These are phyloP conservation scores for Kalaharituber pfeilii DNA, from an alignment of 2,329 filamentous ascomycete genomes.

Conservation along the genomic window DNA sequence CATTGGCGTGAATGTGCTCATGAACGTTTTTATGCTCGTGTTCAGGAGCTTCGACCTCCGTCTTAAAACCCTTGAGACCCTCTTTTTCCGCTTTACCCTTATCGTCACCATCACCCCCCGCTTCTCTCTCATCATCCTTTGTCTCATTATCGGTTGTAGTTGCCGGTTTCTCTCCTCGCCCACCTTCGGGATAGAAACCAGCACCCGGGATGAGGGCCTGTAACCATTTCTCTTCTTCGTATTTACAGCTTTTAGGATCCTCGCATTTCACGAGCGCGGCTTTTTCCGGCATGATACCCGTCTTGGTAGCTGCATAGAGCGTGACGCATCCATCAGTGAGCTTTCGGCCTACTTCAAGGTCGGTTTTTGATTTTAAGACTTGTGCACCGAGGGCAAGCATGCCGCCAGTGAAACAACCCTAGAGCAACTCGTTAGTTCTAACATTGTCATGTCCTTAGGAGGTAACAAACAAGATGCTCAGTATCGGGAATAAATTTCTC, in stretches of 20 bases:
- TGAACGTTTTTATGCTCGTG: not conserved
- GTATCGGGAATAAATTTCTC: constrained; percentile 18
- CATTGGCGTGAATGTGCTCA: not conserved
- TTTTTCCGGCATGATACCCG: constrained; percentile 49
- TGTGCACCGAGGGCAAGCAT: constrained; percentile 51
- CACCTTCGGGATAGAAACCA: not conserved
- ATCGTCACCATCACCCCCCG: not conserved
- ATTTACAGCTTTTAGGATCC: constrained; percentile 34
- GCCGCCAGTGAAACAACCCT: constrained; percentile 52
- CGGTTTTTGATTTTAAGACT: constrained; percentile 40
- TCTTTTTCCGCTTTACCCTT: not conserved
- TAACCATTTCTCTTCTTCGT: constrained; percentile 28
- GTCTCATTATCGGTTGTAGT: not conserved
- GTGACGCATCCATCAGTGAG: constrained; percentile 54
- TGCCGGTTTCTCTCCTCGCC: not conserved
- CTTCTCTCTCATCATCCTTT: not conserved
- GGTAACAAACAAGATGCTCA: constrained; percentile 16
- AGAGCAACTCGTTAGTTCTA: constrained; percentile 2
- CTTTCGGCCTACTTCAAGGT: constrained; percentile 45
- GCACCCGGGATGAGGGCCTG: not conserved
- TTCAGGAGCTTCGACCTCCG: not conserved
- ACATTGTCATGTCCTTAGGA: not conserved
- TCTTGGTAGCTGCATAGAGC: constrained; percentile 44
- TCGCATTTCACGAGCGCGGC: constrained; percentile 37
- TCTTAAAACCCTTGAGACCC: too few species aligned